Evolutionary conservation across 208 protist species (phyloP), one percentile per base, ranked within the genome.

Genomic region (Herpetomonas tarakana): DNA sequence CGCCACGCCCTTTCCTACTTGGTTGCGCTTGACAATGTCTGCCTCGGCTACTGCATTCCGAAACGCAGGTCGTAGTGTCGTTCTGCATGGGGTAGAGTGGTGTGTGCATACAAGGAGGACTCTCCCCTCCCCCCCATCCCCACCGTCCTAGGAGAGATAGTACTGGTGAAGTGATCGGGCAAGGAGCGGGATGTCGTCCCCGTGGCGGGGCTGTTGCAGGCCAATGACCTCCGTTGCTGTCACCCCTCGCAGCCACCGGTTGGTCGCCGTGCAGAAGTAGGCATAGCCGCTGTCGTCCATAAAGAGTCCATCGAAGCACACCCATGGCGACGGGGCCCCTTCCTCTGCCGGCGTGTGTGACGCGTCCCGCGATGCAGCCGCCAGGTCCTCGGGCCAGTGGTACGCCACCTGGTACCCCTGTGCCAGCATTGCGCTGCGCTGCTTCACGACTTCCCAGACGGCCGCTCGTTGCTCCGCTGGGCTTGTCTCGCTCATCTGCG

Each of bases 181-280:
- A 46, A 89, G 56, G 52, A 35, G 57, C 16, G n/a, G n/a, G n/a
- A n/a, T n/a, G n/a, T n/a, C n/a, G n/a, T n/a, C n/a, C n/a, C 46
- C 18, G 26, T 2, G 18, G 9, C 57, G 62, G 3, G 88, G 84
- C 58, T 87, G 78, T n/a, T 66, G 65, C 38, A 94, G 59, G 18
- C 75, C 88, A 68, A 94, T 94, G 18, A 94, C 88, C 65, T 94
- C 84, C 9, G 88, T 92, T 24, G 77, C 73, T 18, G 88, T 94
- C 52, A 94, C 88, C 6, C 76, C 88, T 28, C 60, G 65, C 38
- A 94, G 62, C 83, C 71, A 81, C 25, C 71, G 74, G 56, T 94
- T 94, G 18, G 88, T 94, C 2, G 67, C 30, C 0, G 84, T 90
- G 74, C 88, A 91, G 62, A 92, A 94, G 72, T 94, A 94, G 28